These are phyloP conservation scores for Calonectria hawksworthii DNA, from an alignment of 2,329 filamentous ascomycete genomes.

Conservation along the genomic window DNA sequence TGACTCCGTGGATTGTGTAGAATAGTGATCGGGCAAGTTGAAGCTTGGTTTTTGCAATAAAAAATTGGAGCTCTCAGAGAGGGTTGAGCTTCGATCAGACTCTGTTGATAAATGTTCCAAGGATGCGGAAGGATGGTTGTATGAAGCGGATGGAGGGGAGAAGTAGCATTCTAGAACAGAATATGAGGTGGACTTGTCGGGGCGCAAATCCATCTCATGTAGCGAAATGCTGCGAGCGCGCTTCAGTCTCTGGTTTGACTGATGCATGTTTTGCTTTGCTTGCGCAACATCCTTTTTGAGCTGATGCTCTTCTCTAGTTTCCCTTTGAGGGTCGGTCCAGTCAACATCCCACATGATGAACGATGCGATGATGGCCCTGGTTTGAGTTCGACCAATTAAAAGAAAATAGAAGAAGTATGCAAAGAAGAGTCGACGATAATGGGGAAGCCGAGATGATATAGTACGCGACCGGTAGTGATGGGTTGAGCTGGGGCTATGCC, in stretches of 20 bases:
- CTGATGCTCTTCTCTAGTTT: conserved; percentile 36
- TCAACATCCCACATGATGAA: conserved; percentile 40
- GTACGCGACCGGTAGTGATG: no score
- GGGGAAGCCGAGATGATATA: no score
- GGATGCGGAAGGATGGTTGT: neutral
- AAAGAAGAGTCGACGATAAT: no score
- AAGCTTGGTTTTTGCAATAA: neutral
- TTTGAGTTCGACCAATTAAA: neutral
- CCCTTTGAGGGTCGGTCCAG: conserved; percentile 32
- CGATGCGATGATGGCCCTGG: neutral
- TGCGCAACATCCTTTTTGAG: conserved; percentile 28
- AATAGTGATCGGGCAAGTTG: neutral
- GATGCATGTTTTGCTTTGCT: neutral
- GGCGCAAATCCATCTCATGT: neutral
- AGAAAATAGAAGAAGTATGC: no score
- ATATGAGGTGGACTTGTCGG: neutral
- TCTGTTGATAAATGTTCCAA: neutral
- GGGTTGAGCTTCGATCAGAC: neutral
- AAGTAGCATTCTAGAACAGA: neutral
- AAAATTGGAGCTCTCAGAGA: neutral
- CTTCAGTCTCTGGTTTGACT: neutral
- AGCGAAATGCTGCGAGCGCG: neutral
- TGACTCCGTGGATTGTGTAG: neutral
- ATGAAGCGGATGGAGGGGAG: neutral
- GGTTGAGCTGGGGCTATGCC: no score